Conservation (phyloP, 495 filamentous ascomycete species). For the Aspergillus conjunctus region DNA sequence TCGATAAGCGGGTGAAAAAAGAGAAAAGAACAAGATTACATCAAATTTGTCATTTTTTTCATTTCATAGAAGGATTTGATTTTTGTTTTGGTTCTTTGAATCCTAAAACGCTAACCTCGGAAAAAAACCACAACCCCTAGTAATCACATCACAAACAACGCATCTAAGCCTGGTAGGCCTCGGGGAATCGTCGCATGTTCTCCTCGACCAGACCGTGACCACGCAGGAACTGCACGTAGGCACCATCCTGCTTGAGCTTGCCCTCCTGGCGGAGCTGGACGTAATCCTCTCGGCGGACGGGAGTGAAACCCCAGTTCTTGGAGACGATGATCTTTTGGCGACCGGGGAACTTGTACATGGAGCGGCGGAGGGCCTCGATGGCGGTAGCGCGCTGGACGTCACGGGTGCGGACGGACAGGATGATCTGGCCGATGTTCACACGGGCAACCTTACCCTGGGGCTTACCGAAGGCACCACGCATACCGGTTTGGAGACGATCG, state of each 20-base stretch:
- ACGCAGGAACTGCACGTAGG: slow-evolving; percentile 97
- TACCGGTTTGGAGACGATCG: slow-evolving; percentile 99
- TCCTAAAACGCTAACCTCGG: slow-evolving; percentile 15
- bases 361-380: slow-evolving; percentile 97
- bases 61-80: background rate
- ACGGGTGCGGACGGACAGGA: slow-evolving; percentile 94
- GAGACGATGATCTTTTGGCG: slow-evolving; percentile 99
- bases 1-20: background rate
- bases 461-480: slow-evolving; percentile 99
- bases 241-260: slow-evolving; percentile 90
- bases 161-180: slow-evolving; percentile 71
- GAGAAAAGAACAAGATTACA: slow-evolving; percentile 3
- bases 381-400: slow-evolving; percentile 86
- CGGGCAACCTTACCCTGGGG: slow-evolving; percentile 96
- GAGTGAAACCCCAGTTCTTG: slow-evolving; percentile 99
- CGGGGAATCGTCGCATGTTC: slow-evolving; percentile 92
- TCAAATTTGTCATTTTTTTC: slow-evolving; percentile 12
- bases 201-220: slow-evolving; percentile 81
- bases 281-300: slow-evolving; percentile 96
- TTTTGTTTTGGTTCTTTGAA: slow-evolving; percentile 12
- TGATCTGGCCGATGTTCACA: slow-evolving; percentile 99
- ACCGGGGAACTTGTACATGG: slow-evolving; percentile 99
- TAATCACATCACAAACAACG: background rate
- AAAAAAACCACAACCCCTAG: no score
- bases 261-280: slow-evolving; percentile 86